Evolutionary conservation across 2,329 filamentous ascomycete genomes (phyloP), one percentile per base, ranked within the genome.

Genomic region (Venturia oleaginea): DNA sequence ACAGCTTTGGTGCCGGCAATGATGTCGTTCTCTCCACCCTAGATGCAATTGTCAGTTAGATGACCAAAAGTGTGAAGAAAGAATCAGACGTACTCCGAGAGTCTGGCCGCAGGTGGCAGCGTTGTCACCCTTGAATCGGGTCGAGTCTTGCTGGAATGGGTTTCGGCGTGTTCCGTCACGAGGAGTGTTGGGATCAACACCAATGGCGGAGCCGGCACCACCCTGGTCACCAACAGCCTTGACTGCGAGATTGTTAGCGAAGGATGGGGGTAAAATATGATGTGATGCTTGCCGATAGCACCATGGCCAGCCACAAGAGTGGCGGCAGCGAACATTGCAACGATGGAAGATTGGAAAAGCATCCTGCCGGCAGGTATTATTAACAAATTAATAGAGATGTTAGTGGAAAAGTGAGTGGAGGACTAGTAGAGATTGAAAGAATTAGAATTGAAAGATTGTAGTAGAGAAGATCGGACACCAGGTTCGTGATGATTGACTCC

Each of bases 141-240:
- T 88, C 61, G 80, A 79, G 68, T 88, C 86, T 67, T 83, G 80
- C 75, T 88, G 85, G 78, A 86, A 87, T 57, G 85, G 85, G 61
- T 80, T 75, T 66, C 85, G 80, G 15, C 76, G 72, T 27, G 84
- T 86, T 48, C 85, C 85, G 68, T 86, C 84, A 66, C 85, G 84
- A 48, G 85, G 84, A 61, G 84, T 87, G 68, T 69, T 70, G 59
- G 80, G 76, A 72, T 83, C 80, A 67, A 88, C 80, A 69, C 84
- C 84, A 22, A 80, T 76, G 67, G 77, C 78, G 43, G 72, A 76
- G 55, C 78, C 77, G 48, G 75, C 75, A 67, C 85, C 84, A 61
- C 85, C 84, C 34, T 77, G 77, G 69, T 87, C 77, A 65, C 85
- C 85, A 46, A 78, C 79, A 38, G 85, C 85, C 59, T 74, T 74